These are phyloP conservation scores for Crithidia bombi DNA, from an alignment of 208 protist species.

Conservation along the genomic window DNA sequence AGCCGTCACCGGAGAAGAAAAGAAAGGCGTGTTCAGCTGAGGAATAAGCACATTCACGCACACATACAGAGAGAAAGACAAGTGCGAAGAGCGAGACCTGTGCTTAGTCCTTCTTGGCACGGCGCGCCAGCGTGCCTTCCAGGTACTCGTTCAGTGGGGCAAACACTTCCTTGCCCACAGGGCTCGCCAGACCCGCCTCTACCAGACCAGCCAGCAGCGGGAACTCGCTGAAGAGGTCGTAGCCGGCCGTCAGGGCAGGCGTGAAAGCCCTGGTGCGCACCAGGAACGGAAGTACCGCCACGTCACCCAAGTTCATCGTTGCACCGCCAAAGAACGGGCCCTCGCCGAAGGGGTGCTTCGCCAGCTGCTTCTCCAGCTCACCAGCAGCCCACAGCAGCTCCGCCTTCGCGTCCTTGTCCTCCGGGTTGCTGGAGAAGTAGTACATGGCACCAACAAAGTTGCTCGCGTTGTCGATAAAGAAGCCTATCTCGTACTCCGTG, in stretches of 20 bases:
- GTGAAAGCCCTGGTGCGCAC: conserved; percentile 51
- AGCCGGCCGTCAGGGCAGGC: conserved; percentile 45
- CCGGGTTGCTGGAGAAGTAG: conserved; percentile 20
- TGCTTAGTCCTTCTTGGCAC: background rate
- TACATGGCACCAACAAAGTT: conserved; percentile 41
- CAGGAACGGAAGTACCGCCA: conserved; percentile 63
- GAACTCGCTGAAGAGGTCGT: conserved; percentile 65
- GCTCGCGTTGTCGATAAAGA: conserved; percentile 41
- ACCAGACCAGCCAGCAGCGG: conserved; percentile 39
- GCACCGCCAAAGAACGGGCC: conserved; percentile 73
- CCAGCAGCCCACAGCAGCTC: conserved; percentile 55
- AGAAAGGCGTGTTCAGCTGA: too few species aligned
- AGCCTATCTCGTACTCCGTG: conserved; percentile 51
- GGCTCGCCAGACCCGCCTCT: conserved; percentile 44
- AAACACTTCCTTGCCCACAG: conserved; percentile 54
- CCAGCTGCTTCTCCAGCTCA: conserved; percentile 59
- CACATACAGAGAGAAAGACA: too few species aligned
- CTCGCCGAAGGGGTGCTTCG: conserved; percentile 46
- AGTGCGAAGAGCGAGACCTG: too few species aligned
- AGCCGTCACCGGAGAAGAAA: too few species aligned
- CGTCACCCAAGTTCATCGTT: conserved; percentile 62
- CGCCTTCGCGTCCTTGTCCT: conserved; percentile 36
- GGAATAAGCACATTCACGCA: too few species aligned
- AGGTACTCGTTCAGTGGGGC: conserved; percentile 39
- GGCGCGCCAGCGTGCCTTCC: background rate